Percentiles rank a stretch among this genome's conserved stretches.
Evolutionary conservation across 176 grass and related monocot species (phyloP).

Genomic region (Paspalum vaginatum): DNA sequence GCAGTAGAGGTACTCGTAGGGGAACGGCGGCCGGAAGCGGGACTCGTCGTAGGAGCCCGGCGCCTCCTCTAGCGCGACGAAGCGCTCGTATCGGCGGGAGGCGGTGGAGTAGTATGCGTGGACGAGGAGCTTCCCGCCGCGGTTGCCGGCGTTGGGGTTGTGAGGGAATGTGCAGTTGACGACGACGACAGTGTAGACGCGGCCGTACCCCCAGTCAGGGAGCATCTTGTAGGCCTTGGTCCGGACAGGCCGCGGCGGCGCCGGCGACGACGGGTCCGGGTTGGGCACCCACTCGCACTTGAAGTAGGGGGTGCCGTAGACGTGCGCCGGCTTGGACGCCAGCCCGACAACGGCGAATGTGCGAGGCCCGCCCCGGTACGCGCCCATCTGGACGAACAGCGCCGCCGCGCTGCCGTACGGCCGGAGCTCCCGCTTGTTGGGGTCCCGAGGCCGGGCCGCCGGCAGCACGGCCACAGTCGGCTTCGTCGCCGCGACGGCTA

Average conservation of each 20-base stretch:
- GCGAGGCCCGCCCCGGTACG: constrained; percentile 74
- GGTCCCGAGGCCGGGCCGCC: constrained; percentile 11
- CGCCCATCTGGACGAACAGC: constrained; percentile 92
- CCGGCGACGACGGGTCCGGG: constrained; percentile 5
- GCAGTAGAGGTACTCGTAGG: constrained; percentile 88
- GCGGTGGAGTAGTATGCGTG: constrained; percentile 69
- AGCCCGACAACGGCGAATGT: constrained; percentile 79
- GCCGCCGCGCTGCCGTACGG: constrained; percentile 74
- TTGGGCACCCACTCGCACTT: constrained; percentile 82
- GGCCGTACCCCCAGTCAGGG: constrained; percentile 92
- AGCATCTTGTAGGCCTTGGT: constrained; percentile 74
- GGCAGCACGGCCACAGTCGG: neutral
- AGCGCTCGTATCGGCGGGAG: constrained; percentile 67
- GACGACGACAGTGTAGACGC: constrained; percentile 75
- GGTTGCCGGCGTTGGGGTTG: constrained; percentile 57
- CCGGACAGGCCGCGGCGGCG: constrained; percentile 39
- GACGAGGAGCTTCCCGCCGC: constrained; percentile 66
- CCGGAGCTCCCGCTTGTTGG: constrained; percentile 67
- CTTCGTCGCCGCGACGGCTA: neutral
- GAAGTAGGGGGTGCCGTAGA: constrained; percentile 76
- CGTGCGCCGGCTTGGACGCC: constrained; percentile 81
- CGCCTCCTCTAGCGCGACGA: constrained; percentile 70
- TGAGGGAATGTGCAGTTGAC: constrained; percentile 81
- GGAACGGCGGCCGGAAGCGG: constrained; percentile 52
- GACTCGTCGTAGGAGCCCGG: constrained; percentile 62